Conservation (phyloP, 2,329 filamentous ascomycete species). For the Pseudogymnoascus pannorum region DNA sequence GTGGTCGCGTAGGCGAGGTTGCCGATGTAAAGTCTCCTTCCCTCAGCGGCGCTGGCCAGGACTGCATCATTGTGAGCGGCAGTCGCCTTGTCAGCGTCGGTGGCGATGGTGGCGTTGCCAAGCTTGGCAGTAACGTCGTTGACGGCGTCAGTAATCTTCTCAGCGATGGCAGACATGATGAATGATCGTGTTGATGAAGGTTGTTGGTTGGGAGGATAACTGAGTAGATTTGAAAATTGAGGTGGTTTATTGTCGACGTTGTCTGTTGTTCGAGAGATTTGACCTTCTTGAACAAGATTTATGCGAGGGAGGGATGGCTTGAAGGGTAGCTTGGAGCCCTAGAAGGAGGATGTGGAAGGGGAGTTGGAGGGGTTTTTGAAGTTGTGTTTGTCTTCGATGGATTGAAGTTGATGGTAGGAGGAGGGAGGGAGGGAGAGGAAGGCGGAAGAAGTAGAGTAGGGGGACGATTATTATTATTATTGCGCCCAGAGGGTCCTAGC, state of each 20-base stretch:
- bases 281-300: slow-evolving; percentile 63
- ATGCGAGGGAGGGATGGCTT: slow-evolving; percentile 47
- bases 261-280: slow-evolving; percentile 28
- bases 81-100: slow-evolving; percentile 49
- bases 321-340: slow-evolving; percentile 89
- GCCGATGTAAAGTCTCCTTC: slow-evolving; percentile 98
- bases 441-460: neutral
- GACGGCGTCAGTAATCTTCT: slow-evolving; percentile 62
- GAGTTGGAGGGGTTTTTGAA: slow-evolving; percentile 13
- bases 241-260: slow-evolving; percentile 36
- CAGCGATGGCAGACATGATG: slow-evolving; percentile 80
- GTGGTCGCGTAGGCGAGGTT: slow-evolving; percentile 99
- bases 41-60: slow-evolving; percentile 94
- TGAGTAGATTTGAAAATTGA: slow-evolving; percentile 46
- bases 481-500: neutral
- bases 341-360: slow-evolving; percentile 36
- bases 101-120: slow-evolving; percentile 60
- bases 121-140: slow-evolving; percentile 67
- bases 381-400: slow-evolving; percentile 21
- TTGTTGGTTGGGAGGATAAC: slow-evolving; percentile 37
- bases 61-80: slow-evolving; percentile 75
- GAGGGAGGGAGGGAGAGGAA: slow-evolving; percentile 11
- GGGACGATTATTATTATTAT: slow-evolving; percentile 7
- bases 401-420: slow-evolving; percentile 25
- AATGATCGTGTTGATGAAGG: slow-evolving; percentile 29